A percentile compares a stretch with the other conserved stretches of the same genome.
Evolutionary conservation across 345 rosid species (phyloP).

Genomic region (Mercurialis annua): DNA sequence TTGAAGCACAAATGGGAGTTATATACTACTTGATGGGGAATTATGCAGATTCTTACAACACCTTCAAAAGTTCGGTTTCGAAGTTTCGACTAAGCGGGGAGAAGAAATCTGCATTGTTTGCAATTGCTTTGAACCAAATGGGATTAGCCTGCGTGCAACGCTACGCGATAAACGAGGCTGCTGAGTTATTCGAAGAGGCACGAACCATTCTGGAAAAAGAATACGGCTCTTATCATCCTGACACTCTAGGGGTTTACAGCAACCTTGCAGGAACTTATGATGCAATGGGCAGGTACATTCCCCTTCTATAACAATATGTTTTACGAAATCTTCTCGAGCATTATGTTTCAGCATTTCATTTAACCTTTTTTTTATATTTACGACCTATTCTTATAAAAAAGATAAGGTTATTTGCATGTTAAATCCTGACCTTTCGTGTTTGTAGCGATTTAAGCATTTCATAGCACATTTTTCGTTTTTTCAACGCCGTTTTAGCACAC

Average conservation of each 20-base stretch:
- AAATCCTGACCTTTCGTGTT: too few relatives aligned
- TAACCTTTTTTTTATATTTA: too few relatives aligned
- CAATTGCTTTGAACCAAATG: constrained; percentile 84
- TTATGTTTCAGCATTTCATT: too few relatives aligned
- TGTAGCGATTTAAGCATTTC: too few relatives aligned
- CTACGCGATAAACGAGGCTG: constrained; percentile 77
- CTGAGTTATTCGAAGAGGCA: constrained; percentile 85
- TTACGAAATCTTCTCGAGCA: too few relatives aligned
- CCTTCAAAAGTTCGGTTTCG: constrained; percentile 56
- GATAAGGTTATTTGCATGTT: too few relatives aligned
- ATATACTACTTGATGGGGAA: constrained; percentile 83
- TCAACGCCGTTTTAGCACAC: too few relatives aligned
- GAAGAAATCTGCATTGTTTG: constrained; percentile 72
- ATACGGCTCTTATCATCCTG: constrained; percentile 88
- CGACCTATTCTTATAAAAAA: too few relatives aligned
- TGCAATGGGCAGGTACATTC: constrained; percentile 88
- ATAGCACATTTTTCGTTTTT: too few relatives aligned
- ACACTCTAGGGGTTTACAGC: constrained; percentile 85
- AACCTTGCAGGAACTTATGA: constrained; percentile 96
- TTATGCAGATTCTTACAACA: constrained; percentile 58
- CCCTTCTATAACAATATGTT: neutral
- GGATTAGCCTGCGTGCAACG: constrained; percentile 82
- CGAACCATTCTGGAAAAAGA: constrained; percentile 75
- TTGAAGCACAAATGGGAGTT: constrained; percentile 93
- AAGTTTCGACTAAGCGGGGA: constrained; percentile 78